Evolutionary conservation across 1,139 yeast species (phyloP).

Genomic region (Nakaseomyces nivariensis): DNA sequence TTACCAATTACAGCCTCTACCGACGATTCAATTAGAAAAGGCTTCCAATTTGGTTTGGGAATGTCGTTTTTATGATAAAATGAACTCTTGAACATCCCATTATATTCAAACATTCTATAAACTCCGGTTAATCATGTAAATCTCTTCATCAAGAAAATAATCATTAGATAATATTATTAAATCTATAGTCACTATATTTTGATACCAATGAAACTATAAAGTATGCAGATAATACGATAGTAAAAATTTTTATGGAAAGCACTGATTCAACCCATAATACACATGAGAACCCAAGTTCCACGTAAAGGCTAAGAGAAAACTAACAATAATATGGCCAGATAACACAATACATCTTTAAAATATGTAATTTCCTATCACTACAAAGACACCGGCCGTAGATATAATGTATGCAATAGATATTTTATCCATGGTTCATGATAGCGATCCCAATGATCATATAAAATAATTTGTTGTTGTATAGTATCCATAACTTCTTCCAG

Average conservation of each 20-base stretch:
- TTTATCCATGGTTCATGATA: constrained; percentile 53
- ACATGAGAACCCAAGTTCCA: no score
- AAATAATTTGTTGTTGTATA: constrained; percentile 67
- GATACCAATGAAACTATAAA: no score
- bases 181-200: no score
- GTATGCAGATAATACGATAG: no score
- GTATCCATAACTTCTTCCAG: constrained; percentile 68
- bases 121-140: background rate
- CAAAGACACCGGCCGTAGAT: constrained; percentile 14
- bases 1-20: constrained; percentile 61
- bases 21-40: constrained; percentile 66
- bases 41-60: constrained; percentile 90
- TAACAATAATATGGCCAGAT: no score
- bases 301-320: no score
- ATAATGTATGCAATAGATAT: constrained; percentile 26
- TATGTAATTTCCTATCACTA: background rate
- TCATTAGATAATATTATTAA: background rate
- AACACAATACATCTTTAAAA: no score
- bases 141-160: background rate
- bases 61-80: constrained; percentile 54
- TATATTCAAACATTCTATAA: background rate
- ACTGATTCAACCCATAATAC: no score
- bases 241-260: no score
- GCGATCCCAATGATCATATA: constrained; percentile 77
- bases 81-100: background rate